Evolutionary conservation across 2,329 filamentous ascomycete genomes (phyloP).

Genomic region (Huntiella abstrusa): DNA sequence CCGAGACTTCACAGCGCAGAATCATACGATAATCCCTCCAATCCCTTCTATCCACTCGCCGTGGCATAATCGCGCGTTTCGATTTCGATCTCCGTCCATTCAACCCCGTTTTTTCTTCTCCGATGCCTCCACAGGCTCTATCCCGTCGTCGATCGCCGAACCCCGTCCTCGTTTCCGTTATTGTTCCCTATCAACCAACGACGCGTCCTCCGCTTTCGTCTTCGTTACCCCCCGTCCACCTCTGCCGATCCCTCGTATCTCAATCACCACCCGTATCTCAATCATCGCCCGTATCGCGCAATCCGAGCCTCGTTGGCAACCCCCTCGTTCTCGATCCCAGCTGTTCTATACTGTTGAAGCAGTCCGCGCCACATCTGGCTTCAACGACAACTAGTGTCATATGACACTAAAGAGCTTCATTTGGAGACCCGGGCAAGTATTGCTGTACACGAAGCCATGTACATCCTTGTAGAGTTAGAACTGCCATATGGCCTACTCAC

Average conservation of each 20-base stretch:
- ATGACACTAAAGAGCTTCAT: no score
- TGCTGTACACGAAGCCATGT: no score
- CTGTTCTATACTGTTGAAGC: no score
- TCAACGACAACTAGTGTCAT: no score
- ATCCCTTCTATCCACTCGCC: not conserved
- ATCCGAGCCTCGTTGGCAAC: no score
- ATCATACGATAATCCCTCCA: constrained; percentile 13
- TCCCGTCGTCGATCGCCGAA: not conserved
- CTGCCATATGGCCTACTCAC: no score
- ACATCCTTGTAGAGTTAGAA: no score
- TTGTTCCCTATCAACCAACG: not conserved
- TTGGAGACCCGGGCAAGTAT: no score
- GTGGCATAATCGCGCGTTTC: constrained; percentile 14
- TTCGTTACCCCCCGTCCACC: constrained; percentile 4
- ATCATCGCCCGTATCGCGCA: no score
- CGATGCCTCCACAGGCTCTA: not conserved
- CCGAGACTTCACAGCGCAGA: constrained; percentile 11
- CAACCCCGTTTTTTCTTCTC: not conserved
- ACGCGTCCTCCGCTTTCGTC: constrained; percentile 14
- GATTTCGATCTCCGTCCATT: constrained; percentile 17
- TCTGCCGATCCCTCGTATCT: constrained; percentile 11
- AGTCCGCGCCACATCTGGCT: no score
- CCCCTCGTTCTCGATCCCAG: no score
- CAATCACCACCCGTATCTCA: no score
- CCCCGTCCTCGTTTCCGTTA: not conserved